Evolutionary conservation across 129 eudicot genomes (phyloP).

Genomic region (Flaveria robusta): DNA sequence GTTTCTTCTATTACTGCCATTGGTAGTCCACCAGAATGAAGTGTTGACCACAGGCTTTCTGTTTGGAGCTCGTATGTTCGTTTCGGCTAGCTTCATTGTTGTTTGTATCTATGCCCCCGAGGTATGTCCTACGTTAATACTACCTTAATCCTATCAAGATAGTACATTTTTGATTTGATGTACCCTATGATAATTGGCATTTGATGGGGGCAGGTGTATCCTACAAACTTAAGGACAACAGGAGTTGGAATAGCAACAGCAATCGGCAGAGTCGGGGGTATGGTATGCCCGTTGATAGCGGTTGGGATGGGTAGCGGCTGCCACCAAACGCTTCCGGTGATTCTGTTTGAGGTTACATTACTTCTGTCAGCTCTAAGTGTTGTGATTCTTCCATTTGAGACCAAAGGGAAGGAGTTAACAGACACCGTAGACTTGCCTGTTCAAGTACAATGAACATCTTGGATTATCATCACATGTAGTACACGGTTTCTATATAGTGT

Average conservation of each 20-base stretch:
- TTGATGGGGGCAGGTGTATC: slow-evolving; percentile 52
- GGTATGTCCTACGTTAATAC: slow-evolving; percentile 36
- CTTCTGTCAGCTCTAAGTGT: slow-evolving; percentile 47
- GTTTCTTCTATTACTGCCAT: slow-evolving; percentile 50
- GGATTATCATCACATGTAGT: too few relatives aligned
- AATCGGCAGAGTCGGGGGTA: slow-evolving; percentile 70
- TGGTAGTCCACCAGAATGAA: slow-evolving; percentile 48
- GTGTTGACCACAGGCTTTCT: slow-evolving; percentile 45
- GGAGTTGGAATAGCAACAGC: slow-evolving; percentile 73
- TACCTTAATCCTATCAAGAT: background rate
- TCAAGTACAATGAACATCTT: slow-evolving; percentile 11
- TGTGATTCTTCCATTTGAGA: slow-evolving; percentile 63
- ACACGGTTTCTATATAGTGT: too few relatives aligned
- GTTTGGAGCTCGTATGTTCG: slow-evolving; percentile 67
- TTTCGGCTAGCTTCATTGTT: slow-evolving; percentile 47
- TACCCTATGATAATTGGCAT: too few relatives aligned
- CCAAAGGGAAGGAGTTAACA: slow-evolving; percentile 48
- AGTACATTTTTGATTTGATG: background rate
- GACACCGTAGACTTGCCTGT: slow-evolving; percentile 32
- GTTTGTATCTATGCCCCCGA: slow-evolving; percentile 59
- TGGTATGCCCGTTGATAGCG: slow-evolving; percentile 76
- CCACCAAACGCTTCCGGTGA: slow-evolving; percentile 56
- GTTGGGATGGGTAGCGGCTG: slow-evolving; percentile 58
- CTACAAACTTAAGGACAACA: slow-evolving; percentile 60
- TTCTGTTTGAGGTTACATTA: slow-evolving; percentile 52